phyloP scores from a whole-genome alignment of 1,284 basidiomycete genomes.

The Sanghuangporus baumii region DNA sequence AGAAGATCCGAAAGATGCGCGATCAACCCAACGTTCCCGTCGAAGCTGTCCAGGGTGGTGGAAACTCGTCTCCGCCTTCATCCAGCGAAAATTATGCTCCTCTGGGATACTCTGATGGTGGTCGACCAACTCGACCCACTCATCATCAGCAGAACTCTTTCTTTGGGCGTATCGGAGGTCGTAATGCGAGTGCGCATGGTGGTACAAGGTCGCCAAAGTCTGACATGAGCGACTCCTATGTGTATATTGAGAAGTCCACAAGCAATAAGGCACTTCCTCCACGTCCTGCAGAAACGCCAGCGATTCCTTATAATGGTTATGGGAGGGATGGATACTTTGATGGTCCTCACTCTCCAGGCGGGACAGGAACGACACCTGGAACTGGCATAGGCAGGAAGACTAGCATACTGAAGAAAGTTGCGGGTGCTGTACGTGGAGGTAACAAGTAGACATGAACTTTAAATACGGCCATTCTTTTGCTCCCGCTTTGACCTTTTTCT shows the following conservation, averaged over 20 bases:
- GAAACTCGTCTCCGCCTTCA: conserved; percentile 43
- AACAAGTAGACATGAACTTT: conserved; percentile 26
- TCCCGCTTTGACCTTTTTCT: conserved; percentile 1
- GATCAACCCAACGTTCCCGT: conserved; percentile 77
- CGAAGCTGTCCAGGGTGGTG: conserved; percentile 35
- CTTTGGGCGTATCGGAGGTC: conserved; percentile 52
- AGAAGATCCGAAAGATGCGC: conserved; percentile 79
- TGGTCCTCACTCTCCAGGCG: conserved; percentile 25
- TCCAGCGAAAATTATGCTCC: conserved; percentile 33
- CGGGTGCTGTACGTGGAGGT: conserved; percentile 57
- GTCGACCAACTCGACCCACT: conserved; percentile 40
- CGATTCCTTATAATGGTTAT: conserved; percentile 28
- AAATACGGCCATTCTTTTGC: background rate
- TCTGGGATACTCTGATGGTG: conserved; percentile 15
- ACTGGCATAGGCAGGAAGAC: conserved; percentile 61
- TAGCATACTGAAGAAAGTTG: conserved; percentile 74
- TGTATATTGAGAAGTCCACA: conserved; percentile 49
- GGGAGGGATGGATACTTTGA: conserved; percentile 46
- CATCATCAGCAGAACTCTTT: conserved; percentile 68
- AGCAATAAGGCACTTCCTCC: conserved; percentile 64
- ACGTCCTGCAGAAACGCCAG: conserved; percentile 32
- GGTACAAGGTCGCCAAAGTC: conserved; percentile 29
- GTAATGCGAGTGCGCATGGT: conserved; percentile 22
- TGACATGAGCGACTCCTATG: conserved; percentile 50
- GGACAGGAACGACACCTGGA: conserved; percentile 29